Conservation (phyloP, 2,329 filamentous ascomycete species). For the Penicillium decumbens region DNA sequence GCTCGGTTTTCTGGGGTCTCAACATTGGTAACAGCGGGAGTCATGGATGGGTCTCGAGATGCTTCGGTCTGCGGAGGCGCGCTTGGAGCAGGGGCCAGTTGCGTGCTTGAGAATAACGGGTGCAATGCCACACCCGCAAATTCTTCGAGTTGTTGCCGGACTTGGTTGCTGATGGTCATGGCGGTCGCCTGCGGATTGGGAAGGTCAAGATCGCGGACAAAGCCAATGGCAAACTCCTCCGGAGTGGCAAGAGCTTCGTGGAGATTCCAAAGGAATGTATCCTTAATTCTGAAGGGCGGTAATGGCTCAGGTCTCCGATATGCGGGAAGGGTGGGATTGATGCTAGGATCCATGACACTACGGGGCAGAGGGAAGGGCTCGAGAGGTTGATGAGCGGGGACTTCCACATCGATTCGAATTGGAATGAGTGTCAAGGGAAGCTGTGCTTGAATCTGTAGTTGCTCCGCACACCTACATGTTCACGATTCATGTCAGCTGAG, state of each 20-base stretch:
- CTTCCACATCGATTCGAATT: slow-evolving; percentile 92
- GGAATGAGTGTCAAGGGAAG: slow-evolving; percentile 88
- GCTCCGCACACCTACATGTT: slow-evolving; percentile 49
- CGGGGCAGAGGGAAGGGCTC: slow-evolving; percentile 47
- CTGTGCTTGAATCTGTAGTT: slow-evolving; percentile 62
- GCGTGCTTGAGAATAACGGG: slow-evolving; percentile 69
- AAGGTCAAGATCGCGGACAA: slow-evolving; percentile 90
- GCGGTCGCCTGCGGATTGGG: slow-evolving; percentile 68
- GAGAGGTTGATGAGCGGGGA: slow-evolving; percentile 61
- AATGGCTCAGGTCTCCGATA: slow-evolving; percentile 76
- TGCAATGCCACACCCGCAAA: slow-evolving; percentile 92
- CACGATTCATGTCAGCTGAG: slow-evolving; percentile 8
- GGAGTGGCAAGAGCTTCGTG: slow-evolving; percentile 92
- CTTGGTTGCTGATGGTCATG: slow-evolving; percentile 83
- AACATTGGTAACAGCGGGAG: slow-evolving; percentile 47
- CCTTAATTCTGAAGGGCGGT: slow-evolving; percentile 80
- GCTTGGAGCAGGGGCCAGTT: slow-evolving; percentile 24
- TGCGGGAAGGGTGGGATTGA: slow-evolving; percentile 66
- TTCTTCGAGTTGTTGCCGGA: slow-evolving; percentile 90
- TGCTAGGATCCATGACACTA: slow-evolving; percentile 37
- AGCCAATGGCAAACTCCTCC: slow-evolving; percentile 85
- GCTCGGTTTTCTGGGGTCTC: slow-evolving; percentile 55
- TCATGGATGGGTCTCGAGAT: slow-evolving; percentile 53
- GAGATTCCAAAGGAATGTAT: slow-evolving; percentile 96
- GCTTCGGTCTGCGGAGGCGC: slow-evolving; percentile 30